Conservation (phyloP, 2,329 filamentous ascomycete species). For the Exophiala sp. region DNA sequence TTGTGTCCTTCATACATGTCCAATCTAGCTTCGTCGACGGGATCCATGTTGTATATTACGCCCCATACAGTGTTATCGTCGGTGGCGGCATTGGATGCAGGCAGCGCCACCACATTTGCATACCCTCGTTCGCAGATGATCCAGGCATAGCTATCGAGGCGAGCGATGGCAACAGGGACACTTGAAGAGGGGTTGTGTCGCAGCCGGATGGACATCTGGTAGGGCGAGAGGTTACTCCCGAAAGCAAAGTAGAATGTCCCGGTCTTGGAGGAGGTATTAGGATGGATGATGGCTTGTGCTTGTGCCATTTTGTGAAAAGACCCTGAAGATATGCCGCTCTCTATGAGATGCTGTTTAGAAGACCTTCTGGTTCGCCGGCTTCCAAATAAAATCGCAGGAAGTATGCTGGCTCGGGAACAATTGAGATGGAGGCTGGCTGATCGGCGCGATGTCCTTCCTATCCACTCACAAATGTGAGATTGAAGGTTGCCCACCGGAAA, state of each 20-base stretch:
- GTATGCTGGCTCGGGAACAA: too few relatives aligned
- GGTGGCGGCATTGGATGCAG: conserved; percentile 11
- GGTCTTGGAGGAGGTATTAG: conserved; percentile 14
- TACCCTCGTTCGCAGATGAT: conserved; percentile 40
- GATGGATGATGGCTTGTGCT: conserved; percentile 7
- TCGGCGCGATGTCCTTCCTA: too few relatives aligned
- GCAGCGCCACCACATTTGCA: conserved; percentile 36
- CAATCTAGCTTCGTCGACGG: conserved; percentile 34
- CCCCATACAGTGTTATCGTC: conserved; percentile 34
- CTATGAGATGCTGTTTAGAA: too few relatives aligned
- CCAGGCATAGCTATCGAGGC: conserved; percentile 38
- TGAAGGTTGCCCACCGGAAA: too few relatives aligned
- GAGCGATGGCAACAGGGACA: conserved; percentile 37
- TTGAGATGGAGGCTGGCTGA: too few relatives aligned
- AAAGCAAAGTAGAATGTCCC: conserved; percentile 41
- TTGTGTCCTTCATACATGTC: conserved; percentile 38
- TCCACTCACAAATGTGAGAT: too few relatives aligned
- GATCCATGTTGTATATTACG: conserved; percentile 39
- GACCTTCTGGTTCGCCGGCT: too few relatives aligned
- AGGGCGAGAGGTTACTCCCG: conserved; percentile 41
- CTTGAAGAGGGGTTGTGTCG: conserved; percentile 33
- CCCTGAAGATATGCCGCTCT: conserved; percentile 5
- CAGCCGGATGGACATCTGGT: conserved; percentile 39
- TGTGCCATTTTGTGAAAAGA: conserved; percentile 8
- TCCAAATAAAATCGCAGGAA: too few relatives aligned